Percentiles rank a stretch among this genome's conserved stretches.
phyloP scores from a whole-genome alignment of 306 rosid species.

The Cyclanthera cordifolia region DNA sequence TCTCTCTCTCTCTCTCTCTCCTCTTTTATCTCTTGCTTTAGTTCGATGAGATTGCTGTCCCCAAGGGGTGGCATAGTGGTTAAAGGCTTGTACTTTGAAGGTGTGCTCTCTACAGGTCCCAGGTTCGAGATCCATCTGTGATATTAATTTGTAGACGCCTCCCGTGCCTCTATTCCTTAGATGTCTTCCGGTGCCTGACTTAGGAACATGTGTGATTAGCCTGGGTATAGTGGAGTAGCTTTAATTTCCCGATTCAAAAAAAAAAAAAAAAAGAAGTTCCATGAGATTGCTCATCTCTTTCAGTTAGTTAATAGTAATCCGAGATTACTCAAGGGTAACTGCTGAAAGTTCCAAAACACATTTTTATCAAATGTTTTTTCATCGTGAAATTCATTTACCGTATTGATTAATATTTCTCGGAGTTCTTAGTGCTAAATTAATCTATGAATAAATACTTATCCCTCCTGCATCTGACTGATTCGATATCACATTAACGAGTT shows the following conservation, averaged over 20 bases:
- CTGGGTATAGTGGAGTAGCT: no score
- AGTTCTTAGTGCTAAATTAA: neutral
- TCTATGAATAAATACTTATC: neutral
- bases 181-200: no score
- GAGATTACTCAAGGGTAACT: neutral
- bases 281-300: no score
- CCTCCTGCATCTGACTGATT: neutral
- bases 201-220: no score
- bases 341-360: neutral
- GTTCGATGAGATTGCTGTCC: neutral
- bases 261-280: no score
- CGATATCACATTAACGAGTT: neutral
- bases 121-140: no score
- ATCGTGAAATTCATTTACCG: neutral
- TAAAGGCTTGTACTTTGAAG: no score
- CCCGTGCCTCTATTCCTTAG: no score
- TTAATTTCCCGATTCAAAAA: no score
- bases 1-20: conserved; percentile 18
- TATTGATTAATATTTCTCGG: neutral
- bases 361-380: neutral
- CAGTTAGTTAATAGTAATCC: neutral
- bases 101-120: no score
- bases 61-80: no score
- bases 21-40: conserved; percentile 14
- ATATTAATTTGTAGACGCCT: no score